Conservation (phyloP, 306 rosid species). For the Chamaecrista fasciculata region DNA sequence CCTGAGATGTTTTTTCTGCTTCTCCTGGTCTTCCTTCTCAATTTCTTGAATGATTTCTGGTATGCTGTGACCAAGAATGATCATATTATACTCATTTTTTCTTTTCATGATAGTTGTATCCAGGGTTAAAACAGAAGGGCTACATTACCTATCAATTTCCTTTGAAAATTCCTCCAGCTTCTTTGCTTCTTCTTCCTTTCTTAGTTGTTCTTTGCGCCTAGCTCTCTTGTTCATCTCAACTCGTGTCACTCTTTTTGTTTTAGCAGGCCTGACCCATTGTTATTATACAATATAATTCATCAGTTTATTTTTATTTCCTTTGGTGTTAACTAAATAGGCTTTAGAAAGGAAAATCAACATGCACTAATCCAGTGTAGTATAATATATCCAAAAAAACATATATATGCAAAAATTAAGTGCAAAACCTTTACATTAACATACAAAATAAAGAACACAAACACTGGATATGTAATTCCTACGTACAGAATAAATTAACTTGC, state of each 20-base stretch:
- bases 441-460: background rate
- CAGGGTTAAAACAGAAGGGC: background rate
- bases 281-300: conserved; percentile 25
- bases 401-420: background rate
- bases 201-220: conserved; percentile 61
- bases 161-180: conserved; percentile 53
- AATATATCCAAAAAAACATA: background rate
- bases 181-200: conserved; percentile 55
- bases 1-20: conserved; percentile 57
- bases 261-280: conserved; percentile 47
- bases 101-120: background rate
- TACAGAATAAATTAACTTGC: background rate
- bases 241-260: conserved; percentile 63
- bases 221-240: conserved; percentile 72
- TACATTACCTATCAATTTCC: conserved; percentile 79
- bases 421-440: background rate
- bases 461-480: background rate
- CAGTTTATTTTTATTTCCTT: background rate
- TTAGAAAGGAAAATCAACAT: background rate
- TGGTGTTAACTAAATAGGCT: background rate
- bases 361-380: background rate
- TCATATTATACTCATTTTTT: background rate
- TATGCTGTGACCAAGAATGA: conserved; percentile 47
- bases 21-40: conserved; percentile 70
- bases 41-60: conserved; percentile 67